Base-by-base conservation (phyloP, 495 filamentous ascomycete species). In the Trichodelitschia bisporula region DNA sequence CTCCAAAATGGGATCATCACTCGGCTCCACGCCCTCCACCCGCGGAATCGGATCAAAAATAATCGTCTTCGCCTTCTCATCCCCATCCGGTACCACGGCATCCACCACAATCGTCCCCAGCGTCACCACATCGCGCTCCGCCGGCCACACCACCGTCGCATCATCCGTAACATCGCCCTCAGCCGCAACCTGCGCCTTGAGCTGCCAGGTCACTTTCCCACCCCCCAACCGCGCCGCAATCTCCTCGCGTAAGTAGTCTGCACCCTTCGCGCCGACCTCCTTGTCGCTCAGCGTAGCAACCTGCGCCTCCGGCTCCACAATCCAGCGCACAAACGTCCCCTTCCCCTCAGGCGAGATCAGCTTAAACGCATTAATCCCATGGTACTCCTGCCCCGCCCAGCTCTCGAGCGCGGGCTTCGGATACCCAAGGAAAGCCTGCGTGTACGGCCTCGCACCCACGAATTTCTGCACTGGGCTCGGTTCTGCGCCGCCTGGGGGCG, bases 31-130 rank as follows among this genome's bases (percentile, higher is more conserved):
- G 0, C 61, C 61, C 12, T 55, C 39, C 15, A 63, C 56, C 18
- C 61, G 49, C 2, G 62, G 59, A 33, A 64, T 54, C 15, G 61
- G 59, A 43, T 66, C 59, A 37, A 62, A 64, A 33, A 64, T 62
- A 24, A 59, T 49, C 46, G 62, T 58, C 48, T 58, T 52, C 47
- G 58, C 39, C 25, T 30, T 19, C 19, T 36, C 34, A 19, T 40
- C 46, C 29, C 52, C 46, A 15, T 59, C 46, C 10, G 34, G 28
- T 4, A 49, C 21, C 1, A 52, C 21, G n/a, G 37, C 39, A n/a
- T 57, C 51, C 3, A 66, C 13, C 29, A 36, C 51, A 4, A 66
- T 40, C 4, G 32, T 46, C 3, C 63, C 62, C 29, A 68, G 42
- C 35, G 62, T 55, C 3, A 66, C 55, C 0, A 58, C 26, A 39